Base-by-base conservation (phyloP, 2,329 filamentous ascomycete genomes). In the Monosporascus sp. region DNA sequence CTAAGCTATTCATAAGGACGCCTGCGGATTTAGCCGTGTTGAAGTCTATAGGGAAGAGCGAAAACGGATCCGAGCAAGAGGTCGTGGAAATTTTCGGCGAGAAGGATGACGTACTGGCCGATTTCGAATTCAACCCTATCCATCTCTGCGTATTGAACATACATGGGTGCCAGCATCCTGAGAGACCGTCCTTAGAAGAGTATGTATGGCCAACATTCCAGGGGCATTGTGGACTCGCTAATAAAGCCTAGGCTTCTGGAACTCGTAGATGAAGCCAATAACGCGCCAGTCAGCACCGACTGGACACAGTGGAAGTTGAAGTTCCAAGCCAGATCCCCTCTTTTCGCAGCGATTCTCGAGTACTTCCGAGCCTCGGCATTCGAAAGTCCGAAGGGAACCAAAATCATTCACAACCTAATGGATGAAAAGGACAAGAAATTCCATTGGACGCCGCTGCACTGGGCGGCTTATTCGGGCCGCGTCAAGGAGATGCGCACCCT, bases 361-460 rank as follows among this genome's bases (percentile, higher is more conserved):
- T 48, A 48, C 22, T 48, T 48, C 20, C 45, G 45, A 14, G 19
- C 45, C 22, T 48, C 45, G 8, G 45, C 45, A 16, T 48, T 48
- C 20, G 20, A 26, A 19, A 24, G n/a, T 24, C 45, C 45, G n/a
- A 16, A 31, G 17, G 45, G 45, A 27, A 48, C 20, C 45, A 48
- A 48, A 27, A 22, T 48, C n/a, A 48, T 48, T 7, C 45, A 48
- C 45, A 26, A 48, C 45, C 45, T 48, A 16, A 14, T 48, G 16
- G 45, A 48, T 31, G 24, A 19, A 17, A 48, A 48, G 22, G 45
- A 48, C 45, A 48, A 48, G 19, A 48, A 48, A 19, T 48, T 31
- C 22, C 45, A 48, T 31, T 48, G 45, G 45, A 48, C 45, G 22
- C 45, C 45, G 45, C 45, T 48, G 14, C 45, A 48, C 45, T 48